Percentiles rank a stretch among this genome's conserved stretches.
Conservation (phyloP, 2,329 filamentous ascomycete genomes). For the Aspergillus pseudonomiae region DNA sequence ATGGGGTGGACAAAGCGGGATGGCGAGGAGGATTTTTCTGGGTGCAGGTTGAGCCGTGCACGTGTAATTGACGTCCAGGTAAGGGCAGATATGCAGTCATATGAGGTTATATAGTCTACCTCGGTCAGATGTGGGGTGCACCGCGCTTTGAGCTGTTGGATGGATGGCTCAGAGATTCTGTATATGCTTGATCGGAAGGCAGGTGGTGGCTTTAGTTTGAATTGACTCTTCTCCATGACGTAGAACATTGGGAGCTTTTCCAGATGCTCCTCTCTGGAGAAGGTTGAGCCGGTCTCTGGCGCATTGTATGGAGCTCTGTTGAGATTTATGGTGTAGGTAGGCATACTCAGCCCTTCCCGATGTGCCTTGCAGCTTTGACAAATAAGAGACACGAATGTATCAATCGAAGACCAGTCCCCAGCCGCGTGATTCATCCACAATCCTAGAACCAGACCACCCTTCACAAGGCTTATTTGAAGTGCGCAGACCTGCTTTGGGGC, state of each 20-base stretch:
- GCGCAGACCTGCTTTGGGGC: constrained; percentile 18
- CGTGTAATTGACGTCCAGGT: constrained; percentile 28
- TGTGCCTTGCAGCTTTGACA: constrained; percentile 25
- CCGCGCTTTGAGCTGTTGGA: constrained; percentile 21
- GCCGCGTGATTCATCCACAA: constrained; percentile 24
- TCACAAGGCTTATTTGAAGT: constrained; percentile 26
- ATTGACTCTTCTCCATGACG: constrained; percentile 18
- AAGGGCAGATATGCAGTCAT: constrained; percentile 29
- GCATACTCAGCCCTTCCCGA: constrained; percentile 17
- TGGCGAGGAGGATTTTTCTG: constrained; percentile 13
- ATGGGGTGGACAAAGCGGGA: constrained; percentile 25
- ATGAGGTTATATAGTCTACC: constrained; percentile 28
- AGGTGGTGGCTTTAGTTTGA: constrained; percentile 12
- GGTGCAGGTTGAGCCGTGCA: constrained; percentile 21
- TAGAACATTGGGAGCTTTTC: constrained; percentile 19
- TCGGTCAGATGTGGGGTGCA: constrained; percentile 15
- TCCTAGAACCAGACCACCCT: constrained; percentile 24
- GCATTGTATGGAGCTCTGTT: constrained; percentile 23
- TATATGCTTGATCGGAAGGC: constrained; percentile 19
- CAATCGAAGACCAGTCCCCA: constrained; percentile 28
- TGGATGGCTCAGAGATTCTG: constrained; percentile 15
- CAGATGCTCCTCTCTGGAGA: constrained; percentile 11
- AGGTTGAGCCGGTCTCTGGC: neutral
- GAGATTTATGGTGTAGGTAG: constrained; percentile 23
- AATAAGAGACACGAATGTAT: constrained; percentile 25